Evolutionary conservation across 768 basidiomycete species (phyloP), one percentile per base, ranked within the genome.

Genomic region (Boletus rubroflammeus): DNA sequence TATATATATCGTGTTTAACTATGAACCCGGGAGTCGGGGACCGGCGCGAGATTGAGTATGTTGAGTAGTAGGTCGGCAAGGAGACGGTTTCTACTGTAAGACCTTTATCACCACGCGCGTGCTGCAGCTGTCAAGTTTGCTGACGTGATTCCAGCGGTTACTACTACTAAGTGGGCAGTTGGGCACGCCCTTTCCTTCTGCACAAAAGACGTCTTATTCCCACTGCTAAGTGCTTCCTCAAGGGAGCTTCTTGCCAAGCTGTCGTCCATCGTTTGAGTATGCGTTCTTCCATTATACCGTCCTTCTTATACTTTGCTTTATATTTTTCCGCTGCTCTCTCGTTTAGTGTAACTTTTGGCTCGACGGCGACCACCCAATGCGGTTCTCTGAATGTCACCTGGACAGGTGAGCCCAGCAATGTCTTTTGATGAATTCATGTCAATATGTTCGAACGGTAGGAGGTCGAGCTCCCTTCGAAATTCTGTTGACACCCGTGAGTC

Each of bases 321-420:
- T 71, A 47, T 40, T 47, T 61, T 58, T 53, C 60, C 10, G 25
- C 45, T 29, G 72, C 53, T 11, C 50, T 45, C 17, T 62, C 72
- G 26, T 77, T 76, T 64, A 80, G 77, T 23, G 85, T 88, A 28
- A 59, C 74, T 65, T 73, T 56, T 78, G 82, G 63, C 38, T 63
- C 64, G 69, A 72, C 29, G 8, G 7, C 36, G 36, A 55, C 78
- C 84, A 5, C 82, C 0, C 71, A 84, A 65, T 91, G 89, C 64
- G 86, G 81, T 57, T 67, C 79, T 63, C 68, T 89, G n/a, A 63
- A 68, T 42, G 61, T 91, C 48, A 73, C 77, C 31, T 89, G 87
- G 86, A 72, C 74, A 53, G 86, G 88, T 85, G 62, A 63, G 75
- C 29, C n/a, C 25, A 45, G 40, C 31, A 41, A 8, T 17, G 13